These are phyloP conservation scores for Termitomyces sp. DNA, from an alignment of 768 basidiomycete genomes.

Conservation along the genomic window DNA sequence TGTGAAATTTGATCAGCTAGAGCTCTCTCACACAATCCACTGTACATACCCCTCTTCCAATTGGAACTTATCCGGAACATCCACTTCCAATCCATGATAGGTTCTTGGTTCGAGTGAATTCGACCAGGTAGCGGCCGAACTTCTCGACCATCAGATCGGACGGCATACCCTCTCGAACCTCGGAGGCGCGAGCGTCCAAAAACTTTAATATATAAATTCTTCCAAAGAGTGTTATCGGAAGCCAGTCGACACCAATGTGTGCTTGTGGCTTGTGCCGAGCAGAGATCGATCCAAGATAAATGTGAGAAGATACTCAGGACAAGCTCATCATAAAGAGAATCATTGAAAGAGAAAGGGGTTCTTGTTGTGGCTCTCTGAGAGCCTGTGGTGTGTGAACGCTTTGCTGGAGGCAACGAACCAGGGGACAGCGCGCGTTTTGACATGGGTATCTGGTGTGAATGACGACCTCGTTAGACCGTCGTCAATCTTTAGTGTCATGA, in stretches of 20 bases:
- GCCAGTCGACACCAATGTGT: slow-evolving; percentile 64
- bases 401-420: slow-evolving; percentile 46
- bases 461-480: background rate
- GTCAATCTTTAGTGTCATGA: background rate
- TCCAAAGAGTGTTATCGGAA: slow-evolving; percentile 72
- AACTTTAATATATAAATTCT: slow-evolving; percentile 51
- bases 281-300: slow-evolving; percentile 63
- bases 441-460: slow-evolving; percentile 24
- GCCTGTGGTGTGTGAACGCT: slow-evolving; percentile 38
- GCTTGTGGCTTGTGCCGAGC: slow-evolving; percentile 54
- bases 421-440: slow-evolving; percentile 48
- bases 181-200: slow-evolving; percentile 66
- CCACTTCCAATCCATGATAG: slow-evolving; percentile 70
- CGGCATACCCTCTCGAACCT: slow-evolving; percentile 58
- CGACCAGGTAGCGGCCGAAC: slow-evolving; percentile 54
- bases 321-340: slow-evolving; percentile 68
- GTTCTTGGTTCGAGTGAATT: slow-evolving; percentile 28
- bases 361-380: slow-evolving; percentile 1
- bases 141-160: slow-evolving; percentile 50
- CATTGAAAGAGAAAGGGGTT: slow-evolving; percentile 39
- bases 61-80: slow-evolving; percentile 84
- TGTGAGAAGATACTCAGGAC: slow-evolving; percentile 69
- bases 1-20: background rate
- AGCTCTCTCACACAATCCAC: background rate
- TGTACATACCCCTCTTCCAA: slow-evolving; percentile 64